Percentiles rank a stretch among this genome's conserved stretches.
phyloP scores from a whole-genome alignment of 345 rosid genomes.

The Gossypium longicalyx region DNA sequence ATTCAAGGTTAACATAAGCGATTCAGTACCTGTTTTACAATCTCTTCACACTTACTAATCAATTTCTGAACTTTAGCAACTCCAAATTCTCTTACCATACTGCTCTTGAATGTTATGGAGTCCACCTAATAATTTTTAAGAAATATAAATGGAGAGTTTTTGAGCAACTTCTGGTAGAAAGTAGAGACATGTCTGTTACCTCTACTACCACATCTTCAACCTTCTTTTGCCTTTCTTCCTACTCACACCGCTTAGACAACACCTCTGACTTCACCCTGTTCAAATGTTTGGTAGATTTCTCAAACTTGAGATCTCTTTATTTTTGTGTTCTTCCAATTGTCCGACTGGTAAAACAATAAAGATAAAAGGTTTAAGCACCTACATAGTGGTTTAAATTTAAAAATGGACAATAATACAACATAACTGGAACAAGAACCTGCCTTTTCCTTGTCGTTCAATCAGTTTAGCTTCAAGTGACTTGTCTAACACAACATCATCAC shows the following conservation, averaged over 20 bases:
- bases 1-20: conserved; percentile 1
- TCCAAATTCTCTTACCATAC: conserved; percentile 49
- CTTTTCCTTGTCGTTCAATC: conserved; percentile 31
- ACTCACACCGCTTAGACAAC: conserved; percentile 55
- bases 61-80: conserved; percentile 51
- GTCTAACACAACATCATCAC: conserved; percentile 54
- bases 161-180: neutral
- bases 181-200: conserved; percentile 30
- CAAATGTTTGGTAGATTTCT: conserved; percentile 47
- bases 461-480: conserved; percentile 74
- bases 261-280: conserved; percentile 48
- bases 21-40: conserved; percentile 55
- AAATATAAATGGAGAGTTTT: conserved; percentile 5
- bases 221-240: conserved; percentile 64
- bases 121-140: conserved; percentile 49
- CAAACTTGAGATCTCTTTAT: conserved; percentile 51
- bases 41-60: conserved; percentile 52
- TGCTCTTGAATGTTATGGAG: conserved; percentile 48
- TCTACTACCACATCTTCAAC: conserved; percentile 64
- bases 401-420: neutral
- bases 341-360: conserved; percentile 39
- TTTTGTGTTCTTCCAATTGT: conserved; percentile 48
- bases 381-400: conserved; percentile 6
- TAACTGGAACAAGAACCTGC: conserved; percentile 29
- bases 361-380: neutral